A percentile compares a stretch with the other conserved stretches of the same genome.
These are phyloP conservation scores for Lonicera japonica DNA, from an alignment of 129 eudicot genomes.

Conservation along the genomic window DNA sequence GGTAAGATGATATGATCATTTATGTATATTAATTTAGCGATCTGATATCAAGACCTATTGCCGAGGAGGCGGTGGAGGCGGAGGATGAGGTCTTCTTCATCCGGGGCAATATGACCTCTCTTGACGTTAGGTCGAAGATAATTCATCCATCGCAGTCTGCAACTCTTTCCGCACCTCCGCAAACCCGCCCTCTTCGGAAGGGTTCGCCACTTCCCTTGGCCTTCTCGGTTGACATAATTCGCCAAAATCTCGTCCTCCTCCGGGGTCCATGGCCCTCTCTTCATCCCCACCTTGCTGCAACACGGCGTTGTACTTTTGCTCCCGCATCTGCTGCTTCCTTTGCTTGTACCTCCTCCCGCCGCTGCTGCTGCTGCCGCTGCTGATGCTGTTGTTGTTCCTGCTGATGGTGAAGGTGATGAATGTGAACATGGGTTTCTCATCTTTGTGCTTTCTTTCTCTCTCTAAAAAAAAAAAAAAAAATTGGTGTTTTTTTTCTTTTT, in stretches of 20 bases:
- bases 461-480: too few relatives aligned
- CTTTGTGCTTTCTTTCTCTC: too few relatives aligned
- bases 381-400: too few relatives aligned
- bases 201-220: slow-evolving; percentile 57
- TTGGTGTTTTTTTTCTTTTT: too few relatives aligned
- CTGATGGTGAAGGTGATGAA: too few relatives aligned
- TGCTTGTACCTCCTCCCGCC: too few relatives aligned
- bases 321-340: slow-evolving; percentile 5
- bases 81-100: slow-evolving; percentile 74
- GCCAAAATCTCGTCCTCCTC: slow-evolving; percentile 60
- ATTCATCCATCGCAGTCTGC: slow-evolving; percentile 87
- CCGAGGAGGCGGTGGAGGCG: slow-evolving; percentile 80
- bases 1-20: too few relatives aligned
- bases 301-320: slow-evolving; percentile 9
- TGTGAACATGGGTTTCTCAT: too few relatives aligned
- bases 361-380: too few relatives aligned
- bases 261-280: slow-evolving; percentile 69
- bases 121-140: slow-evolving; percentile 64
- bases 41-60: too few relatives aligned
- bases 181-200: slow-evolving; percentile 58
- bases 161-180: slow-evolving; percentile 64
- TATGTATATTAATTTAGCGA: too few relatives aligned
- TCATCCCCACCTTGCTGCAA: slow-evolving; percentile 33
- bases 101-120: slow-evolving; percentile 54
- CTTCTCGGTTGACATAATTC: slow-evolving; percentile 42